Evolutionary conservation across 371 early-diverging fungal species (phyloP).

Genomic region (Phascolomyces articulosus): DNA sequence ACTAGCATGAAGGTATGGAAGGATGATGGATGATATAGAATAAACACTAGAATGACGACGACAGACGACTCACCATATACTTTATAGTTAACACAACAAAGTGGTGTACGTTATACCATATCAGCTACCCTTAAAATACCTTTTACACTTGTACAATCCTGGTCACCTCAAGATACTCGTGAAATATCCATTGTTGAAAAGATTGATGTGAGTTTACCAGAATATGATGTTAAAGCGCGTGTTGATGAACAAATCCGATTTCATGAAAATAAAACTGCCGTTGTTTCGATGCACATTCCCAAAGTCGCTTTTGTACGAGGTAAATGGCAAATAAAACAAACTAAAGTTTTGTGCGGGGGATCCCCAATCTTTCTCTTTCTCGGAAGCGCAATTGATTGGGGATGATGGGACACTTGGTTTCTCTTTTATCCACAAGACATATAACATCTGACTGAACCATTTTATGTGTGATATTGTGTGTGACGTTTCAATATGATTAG

Average conservation of each 20-base stretch:
- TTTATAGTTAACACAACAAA: slow-evolving; percentile 4
- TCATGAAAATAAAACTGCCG: slow-evolving; percentile 9
- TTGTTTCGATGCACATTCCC: slow-evolving; percentile 17
- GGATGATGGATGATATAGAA: no score
- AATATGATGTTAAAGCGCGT: slow-evolving; percentile 24
- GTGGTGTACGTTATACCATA: slow-evolving; percentile 35
- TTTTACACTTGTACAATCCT: slow-evolving; percentile 14
- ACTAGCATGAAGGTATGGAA: slow-evolving; percentile 40
- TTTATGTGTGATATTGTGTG: background rate
- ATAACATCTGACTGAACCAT: background rate
- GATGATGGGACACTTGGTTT: no score
- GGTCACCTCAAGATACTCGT: slow-evolving; percentile 24
- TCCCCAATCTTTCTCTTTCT: background rate
- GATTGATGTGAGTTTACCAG: slow-evolving; percentile 36
- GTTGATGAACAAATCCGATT: slow-evolving; percentile 21
- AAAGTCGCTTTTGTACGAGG: slow-evolving; percentile 50
- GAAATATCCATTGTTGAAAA: slow-evolving; percentile 38
- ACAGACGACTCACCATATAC: slow-evolving; percentile 6
- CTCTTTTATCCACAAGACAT: background rate
- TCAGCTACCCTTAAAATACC: slow-evolving; percentile 32
- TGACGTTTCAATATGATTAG: slow-evolving; percentile 14
- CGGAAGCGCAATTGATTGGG: no score
- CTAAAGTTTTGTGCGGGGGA: background rate
- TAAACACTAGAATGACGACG: no score
- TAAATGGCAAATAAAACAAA: slow-evolving; percentile 28